These are phyloP conservation scores for Trebouxia gelatinosa DNA, from an alignment of 163 green algal species.

Conservation along the genomic window DNA sequence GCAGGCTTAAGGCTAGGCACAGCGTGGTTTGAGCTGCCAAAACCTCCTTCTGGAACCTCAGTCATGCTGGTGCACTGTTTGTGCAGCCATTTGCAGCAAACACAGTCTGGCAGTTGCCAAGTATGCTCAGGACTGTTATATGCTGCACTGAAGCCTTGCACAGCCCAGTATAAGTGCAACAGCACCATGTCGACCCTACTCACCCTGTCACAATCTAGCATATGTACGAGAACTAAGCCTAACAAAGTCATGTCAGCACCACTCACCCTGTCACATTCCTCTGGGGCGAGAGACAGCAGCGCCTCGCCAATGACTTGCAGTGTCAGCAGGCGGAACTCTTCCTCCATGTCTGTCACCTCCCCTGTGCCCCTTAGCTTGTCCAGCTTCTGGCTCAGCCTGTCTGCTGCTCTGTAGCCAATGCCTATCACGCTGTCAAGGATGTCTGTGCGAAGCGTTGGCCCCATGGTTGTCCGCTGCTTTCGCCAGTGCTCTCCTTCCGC, in stretches of 20 bases:
- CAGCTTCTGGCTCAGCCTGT: conserved; percentile 73
- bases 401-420: conserved; percentile 70
- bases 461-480: conserved; percentile 87
- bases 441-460: conserved; percentile 81
- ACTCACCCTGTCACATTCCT: conserved; percentile 82
- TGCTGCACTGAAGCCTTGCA: background rate
- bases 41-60: too few species aligned
- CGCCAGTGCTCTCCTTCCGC: conserved; percentile 87
- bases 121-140: background rate
- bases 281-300: conserved; percentile 80
- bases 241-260: too few species aligned
- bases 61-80: too few species aligned
- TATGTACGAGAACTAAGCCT: background rate
- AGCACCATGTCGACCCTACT: too few species aligned
- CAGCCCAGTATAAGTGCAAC: too few species aligned
- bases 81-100: background rate
- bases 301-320: conserved; percentile 94
- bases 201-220: too few species aligned
- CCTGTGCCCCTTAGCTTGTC: conserved; percentile 29
- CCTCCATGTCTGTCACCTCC: conserved; percentile 75
- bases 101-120: background rate
- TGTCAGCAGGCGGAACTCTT: conserved; percentile 91
- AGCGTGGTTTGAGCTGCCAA: too few species aligned
- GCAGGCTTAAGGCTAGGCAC: too few species aligned
- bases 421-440: conserved; percentile 89